Evolutionary conservation across 306 rosid genomes (phyloP).

Genomic region (Castanospermum australe): DNA sequence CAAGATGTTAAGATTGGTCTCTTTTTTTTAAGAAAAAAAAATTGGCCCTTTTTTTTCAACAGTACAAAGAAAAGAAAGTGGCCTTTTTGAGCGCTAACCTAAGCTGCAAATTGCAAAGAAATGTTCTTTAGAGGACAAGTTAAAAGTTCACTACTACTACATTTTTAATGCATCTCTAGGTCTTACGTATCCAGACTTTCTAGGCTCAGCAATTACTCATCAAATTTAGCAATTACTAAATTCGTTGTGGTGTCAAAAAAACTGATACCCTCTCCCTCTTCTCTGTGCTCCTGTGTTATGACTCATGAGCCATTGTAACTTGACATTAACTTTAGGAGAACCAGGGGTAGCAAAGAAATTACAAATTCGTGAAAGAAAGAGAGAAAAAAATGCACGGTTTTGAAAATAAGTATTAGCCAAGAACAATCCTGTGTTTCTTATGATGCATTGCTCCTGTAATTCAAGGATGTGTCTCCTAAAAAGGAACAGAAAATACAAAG

Average conservation of each 20-base stretch:
- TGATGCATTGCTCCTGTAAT: not conserved
- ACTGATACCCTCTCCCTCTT: not conserved
- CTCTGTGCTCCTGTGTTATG: not conserved
- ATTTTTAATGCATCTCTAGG: slow-evolving; percentile 20
- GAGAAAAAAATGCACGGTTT: not conserved
- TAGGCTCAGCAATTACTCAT: not conserved
- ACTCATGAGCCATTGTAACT: not conserved
- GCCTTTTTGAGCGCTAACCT: not conserved
- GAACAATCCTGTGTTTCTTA: not conserved
- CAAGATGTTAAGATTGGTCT: not conserved
- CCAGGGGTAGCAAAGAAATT: not conserved
- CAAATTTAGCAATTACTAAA: slow-evolving; percentile 30
- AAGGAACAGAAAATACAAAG: not conserved
- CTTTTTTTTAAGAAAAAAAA: not conserved
- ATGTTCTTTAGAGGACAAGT: not conserved
- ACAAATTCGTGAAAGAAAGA: not conserved
- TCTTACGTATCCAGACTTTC: not conserved
- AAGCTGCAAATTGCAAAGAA: not conserved
- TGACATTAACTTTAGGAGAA: not conserved
- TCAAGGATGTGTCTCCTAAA: not conserved
- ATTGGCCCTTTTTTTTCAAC: too few relatives aligned
- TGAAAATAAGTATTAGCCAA: not conserved
- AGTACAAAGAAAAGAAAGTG: not conserved
- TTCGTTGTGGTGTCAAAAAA: not conserved
- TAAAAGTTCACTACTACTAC: not conserved